Conservation (phyloP, 805 yeast species). For the Myxozyma sirexii region DNA sequence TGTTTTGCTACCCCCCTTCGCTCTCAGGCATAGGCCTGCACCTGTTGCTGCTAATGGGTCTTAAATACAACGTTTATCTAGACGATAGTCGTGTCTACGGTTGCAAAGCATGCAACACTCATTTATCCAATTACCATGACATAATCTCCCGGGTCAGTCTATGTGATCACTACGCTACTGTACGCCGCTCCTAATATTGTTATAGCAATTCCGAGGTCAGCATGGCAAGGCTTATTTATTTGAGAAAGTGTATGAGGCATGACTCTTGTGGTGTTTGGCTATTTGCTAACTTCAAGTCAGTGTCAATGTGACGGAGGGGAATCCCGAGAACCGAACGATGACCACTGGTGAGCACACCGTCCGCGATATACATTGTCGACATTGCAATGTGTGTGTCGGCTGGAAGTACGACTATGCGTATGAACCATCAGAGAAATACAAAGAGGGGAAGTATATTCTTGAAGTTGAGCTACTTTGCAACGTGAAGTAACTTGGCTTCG, state of each 20-base stretch:
- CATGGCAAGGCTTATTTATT: slow-evolving; percentile 63
- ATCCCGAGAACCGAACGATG: slow-evolving; percentile 52
- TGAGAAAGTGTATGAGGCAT: slow-evolving; percentile 47
- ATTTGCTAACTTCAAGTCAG: slow-evolving; percentile 26
- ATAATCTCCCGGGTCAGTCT: slow-evolving; percentile 46
- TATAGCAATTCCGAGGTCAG: slow-evolving; percentile 53
- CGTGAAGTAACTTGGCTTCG: slow-evolving; percentile 3
- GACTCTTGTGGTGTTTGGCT: background rate
- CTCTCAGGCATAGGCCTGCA: background rate
- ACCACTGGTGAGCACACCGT: slow-evolving; percentile 62
- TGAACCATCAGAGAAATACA: slow-evolving; percentile 52
- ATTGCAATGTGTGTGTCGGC: slow-evolving; percentile 58
- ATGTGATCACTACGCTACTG: background rate
- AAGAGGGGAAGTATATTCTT: slow-evolving; percentile 63
- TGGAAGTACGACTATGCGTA: slow-evolving; percentile 64
- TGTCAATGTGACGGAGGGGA: slow-evolving; percentile 49
- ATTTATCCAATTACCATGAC: slow-evolving; percentile 45
- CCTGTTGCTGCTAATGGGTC: slow-evolving; percentile 47
- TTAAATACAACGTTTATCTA: slow-evolving; percentile 50
- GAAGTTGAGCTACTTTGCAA: slow-evolving; percentile 45
- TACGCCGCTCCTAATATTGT: background rate
- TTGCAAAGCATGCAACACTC: slow-evolving; percentile 48
- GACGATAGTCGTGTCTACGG: slow-evolving; percentile 43
- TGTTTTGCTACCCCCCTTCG: background rate
- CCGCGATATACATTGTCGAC: slow-evolving; percentile 58